phyloP scores from a whole-genome alignment of 768 basidiomycete species.

The Boletus barrowsii region DNA sequence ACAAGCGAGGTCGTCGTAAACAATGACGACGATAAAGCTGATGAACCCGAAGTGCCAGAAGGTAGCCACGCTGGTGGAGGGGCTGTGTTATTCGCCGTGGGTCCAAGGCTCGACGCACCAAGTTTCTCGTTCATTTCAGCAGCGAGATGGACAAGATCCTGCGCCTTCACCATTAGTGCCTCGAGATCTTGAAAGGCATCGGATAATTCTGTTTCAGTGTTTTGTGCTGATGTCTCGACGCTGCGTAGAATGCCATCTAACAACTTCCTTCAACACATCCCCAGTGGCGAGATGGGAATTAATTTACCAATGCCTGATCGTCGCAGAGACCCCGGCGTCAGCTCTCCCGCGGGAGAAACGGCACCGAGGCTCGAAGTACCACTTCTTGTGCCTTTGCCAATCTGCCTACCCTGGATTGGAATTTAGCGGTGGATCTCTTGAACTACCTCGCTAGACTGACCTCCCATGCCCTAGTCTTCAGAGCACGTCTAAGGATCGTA shows the following conservation, averaged over 20 bases:
- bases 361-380: constrained; percentile 21
- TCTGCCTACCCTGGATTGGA: constrained; percentile 27
- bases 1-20: constrained; percentile 32
- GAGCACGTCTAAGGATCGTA: constrained; percentile 62
- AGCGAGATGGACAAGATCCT: constrained; percentile 89
- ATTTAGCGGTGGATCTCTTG: background rate
- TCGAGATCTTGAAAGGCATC: constrained; percentile 86
- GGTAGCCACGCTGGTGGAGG: constrained; percentile 17
- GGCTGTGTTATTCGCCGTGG: background rate
- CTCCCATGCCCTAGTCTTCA: constrained; percentile 78
- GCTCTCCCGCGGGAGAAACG: constrained; percentile 14
- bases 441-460: constrained; percentile 29
- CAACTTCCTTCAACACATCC: constrained; percentile 5
- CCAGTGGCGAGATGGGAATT: background rate
- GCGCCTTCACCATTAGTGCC: constrained; percentile 85
- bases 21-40: constrained; percentile 21
- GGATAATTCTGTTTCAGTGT: constrained; percentile 60
- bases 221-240: constrained; percentile 66
- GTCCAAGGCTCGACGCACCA: constrained; percentile 38
- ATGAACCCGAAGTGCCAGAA: constrained; percentile 15
- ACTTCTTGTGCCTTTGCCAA: constrained; percentile 21
- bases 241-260: constrained; percentile 79
- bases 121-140: constrained; percentile 84
- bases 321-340: constrained; percentile 17
- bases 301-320: constrained; percentile 29